phyloP scores from a whole-genome alignment of 306 rosid genomes.

The Pyrus bretschneideri region DNA sequence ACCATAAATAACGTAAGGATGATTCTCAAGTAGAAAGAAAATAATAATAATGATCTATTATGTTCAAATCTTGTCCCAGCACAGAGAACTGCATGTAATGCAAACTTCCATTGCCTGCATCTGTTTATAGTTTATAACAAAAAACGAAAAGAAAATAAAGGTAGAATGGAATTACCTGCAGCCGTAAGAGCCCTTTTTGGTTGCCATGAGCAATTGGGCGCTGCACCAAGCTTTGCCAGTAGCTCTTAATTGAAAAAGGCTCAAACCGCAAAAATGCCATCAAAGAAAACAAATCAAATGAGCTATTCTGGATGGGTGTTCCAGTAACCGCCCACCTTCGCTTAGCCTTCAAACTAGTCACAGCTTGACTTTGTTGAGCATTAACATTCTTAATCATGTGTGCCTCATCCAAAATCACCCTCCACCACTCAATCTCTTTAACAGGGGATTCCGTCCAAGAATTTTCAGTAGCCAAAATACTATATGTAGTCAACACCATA shows the following conservation, averaged over 20 bases:
- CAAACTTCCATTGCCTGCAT: background rate
- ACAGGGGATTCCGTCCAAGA: conserved; percentile 17
- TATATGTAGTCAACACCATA: conserved; percentile 67
- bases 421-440: conserved; percentile 55
- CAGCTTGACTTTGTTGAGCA: conserved; percentile 48
- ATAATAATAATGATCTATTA: background rate
- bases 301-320: conserved; percentile 69
- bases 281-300: conserved; percentile 63
- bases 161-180: conserved; percentile 50
- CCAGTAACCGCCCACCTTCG: conserved; percentile 87
- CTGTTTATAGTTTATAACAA: background rate
- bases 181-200: conserved; percentile 42
- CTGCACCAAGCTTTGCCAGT: conserved; percentile 70
- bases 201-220: conserved; percentile 52
- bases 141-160: background rate
- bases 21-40: too few species aligned
- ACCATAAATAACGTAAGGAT: background rate
- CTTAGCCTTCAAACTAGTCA: conserved; percentile 36
- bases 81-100: background rate
- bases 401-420: conserved; percentile 79
- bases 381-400: conserved; percentile 57
- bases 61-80: background rate
- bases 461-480: conserved; percentile 41
- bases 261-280: conserved; percentile 68
- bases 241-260: conserved; percentile 60